Percentiles rank a stretch among this genome's conserved stretches.
phyloP scores from a whole-genome alignment of 257 asterid species.

The Gentiana dahurica region DNA sequence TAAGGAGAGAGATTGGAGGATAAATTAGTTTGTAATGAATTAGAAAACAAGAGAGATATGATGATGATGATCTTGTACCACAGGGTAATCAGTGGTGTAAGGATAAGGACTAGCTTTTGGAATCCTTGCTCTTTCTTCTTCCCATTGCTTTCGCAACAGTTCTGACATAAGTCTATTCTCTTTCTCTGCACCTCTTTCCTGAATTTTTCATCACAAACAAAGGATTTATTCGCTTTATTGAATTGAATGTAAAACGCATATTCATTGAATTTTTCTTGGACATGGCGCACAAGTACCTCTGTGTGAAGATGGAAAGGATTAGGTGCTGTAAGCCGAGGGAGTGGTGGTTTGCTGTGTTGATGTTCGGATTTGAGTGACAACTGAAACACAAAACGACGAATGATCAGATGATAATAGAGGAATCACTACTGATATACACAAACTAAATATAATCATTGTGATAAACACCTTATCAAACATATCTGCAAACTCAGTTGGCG shows the following conservation, averaged over 20 bases:
- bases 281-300: conserved; percentile 32
- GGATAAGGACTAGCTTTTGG: conserved; percentile 93
- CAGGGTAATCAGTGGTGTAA: conserved; percentile 91
- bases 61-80: conserved; percentile 27
- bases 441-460: neutral
- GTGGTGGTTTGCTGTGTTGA: conserved; percentile 48
- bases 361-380: conserved; percentile 70
- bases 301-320: conserved; percentile 90
- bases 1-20: neutral
- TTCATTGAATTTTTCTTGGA: too few relatives aligned
- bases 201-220: neutral
- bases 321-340: conserved; percentile 52
- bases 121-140: conserved; percentile 72
- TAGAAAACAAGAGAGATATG: neutral
- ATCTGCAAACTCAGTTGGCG: conserved; percentile 52
- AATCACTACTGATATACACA: too few relatives aligned
- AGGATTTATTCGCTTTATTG: too few relatives aligned
- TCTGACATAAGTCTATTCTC: conserved; percentile 53
- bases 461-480: conserved; percentile 62
- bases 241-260: neutral
- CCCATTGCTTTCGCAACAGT: conserved; percentile 55
- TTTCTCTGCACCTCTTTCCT: conserved; percentile 94
- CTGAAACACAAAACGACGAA: conserved; percentile 24
- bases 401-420: neutral
- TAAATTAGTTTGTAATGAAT: neutral